Conservation (phyloP, 768 basidiomycete genomes). For the Dioszegia crocea region DNA sequence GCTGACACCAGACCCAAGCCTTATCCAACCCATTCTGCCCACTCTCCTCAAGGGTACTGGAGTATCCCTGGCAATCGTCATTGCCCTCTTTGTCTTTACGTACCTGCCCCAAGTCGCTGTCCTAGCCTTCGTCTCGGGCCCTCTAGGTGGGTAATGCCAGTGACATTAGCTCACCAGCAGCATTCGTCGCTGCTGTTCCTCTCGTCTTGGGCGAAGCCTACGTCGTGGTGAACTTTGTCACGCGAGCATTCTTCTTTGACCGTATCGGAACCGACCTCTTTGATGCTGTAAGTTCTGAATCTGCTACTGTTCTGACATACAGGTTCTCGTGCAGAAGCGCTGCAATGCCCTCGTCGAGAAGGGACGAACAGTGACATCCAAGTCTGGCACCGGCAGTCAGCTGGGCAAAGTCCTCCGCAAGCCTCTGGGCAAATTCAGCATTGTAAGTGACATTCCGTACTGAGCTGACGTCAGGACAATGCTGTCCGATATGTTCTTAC, state of each 20-base stretch:
- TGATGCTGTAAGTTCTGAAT: slow-evolving; percentile 51
- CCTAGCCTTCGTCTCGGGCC: slow-evolving; percentile 62
- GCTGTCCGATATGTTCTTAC: slow-evolving; percentile 61
- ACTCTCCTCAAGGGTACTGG: slow-evolving; percentile 40
- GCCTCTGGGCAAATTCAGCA: slow-evolving; percentile 50
- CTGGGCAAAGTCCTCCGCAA: slow-evolving; percentile 55
- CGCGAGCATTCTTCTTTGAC: slow-evolving; percentile 54
- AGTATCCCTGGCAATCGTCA: slow-evolving; percentile 40
- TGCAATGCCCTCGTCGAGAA: slow-evolving; percentile 51
- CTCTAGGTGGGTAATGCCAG: slow-evolving; percentile 53
- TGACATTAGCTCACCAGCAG: slow-evolving; percentile 16
- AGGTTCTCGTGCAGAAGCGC: slow-evolving; percentile 53
- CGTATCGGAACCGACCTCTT: slow-evolving; percentile 54
- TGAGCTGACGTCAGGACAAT: slow-evolving; percentile 27
- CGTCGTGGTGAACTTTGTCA: slow-evolving; percentile 53
- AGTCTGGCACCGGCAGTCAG: slow-evolving; percentile 51
- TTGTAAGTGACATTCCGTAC: slow-evolving; percentile 32
- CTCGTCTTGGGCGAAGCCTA: slow-evolving; percentile 54
- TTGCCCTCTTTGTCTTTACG: slow-evolving; percentile 52
- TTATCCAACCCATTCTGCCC: slow-evolving; percentile 41
- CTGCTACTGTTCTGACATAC: background rate
- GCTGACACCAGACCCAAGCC: slow-evolving; percentile 21
- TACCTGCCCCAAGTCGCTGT: slow-evolving; percentile 67
- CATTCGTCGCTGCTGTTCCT: slow-evolving; percentile 57
- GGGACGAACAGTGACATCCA: slow-evolving; percentile 50